Percentiles rank a stretch among this genome's conserved stretches.
Evolutionary conservation across 345 rosid species (phyloP).

Genomic region (Capsella bursapastoris): DNA sequence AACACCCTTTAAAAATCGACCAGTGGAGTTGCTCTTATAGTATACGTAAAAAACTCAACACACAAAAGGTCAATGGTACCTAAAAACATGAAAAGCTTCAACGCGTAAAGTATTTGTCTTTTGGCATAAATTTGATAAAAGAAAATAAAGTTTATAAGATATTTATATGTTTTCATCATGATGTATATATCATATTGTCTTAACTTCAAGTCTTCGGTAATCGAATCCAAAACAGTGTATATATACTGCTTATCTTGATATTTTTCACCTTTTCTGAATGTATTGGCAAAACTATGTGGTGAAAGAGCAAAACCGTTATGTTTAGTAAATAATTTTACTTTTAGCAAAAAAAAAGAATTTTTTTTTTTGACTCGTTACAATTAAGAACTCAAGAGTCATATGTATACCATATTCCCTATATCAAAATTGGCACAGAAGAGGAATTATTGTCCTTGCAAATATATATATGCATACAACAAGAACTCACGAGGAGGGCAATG

Average conservation of each 20-base stretch:
- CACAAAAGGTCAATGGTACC: not conserved
- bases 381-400: not conserved
- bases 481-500: constrained; percentile 38
- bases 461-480: not conserved
- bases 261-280: not conserved
- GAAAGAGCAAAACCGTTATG: not conserved
- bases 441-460: constrained; percentile 37
- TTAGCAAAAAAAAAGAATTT: too few species aligned
- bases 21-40: not conserved
- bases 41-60: not conserved
- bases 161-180: constrained; percentile 6
- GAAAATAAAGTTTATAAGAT: not conserved
- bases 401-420: not conserved
- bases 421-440: not conserved
- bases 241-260: not conserved
- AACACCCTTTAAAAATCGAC: too few species aligned
- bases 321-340: not conserved
- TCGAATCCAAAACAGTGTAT: constrained; percentile 13
- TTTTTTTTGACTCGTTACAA: too few species aligned
- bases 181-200: not conserved
- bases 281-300: not conserved
- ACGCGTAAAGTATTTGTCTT: constrained; percentile 13
- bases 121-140: constrained; percentile 1
- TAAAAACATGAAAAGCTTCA: not conserved
- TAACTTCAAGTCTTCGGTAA: not conserved